A percentile compares a stretch with the other conserved stretches of the same genome.
phyloP scores from a whole-genome alignment of 768 basidiomycete species.

The Cantharellus anzutake region DNA sequence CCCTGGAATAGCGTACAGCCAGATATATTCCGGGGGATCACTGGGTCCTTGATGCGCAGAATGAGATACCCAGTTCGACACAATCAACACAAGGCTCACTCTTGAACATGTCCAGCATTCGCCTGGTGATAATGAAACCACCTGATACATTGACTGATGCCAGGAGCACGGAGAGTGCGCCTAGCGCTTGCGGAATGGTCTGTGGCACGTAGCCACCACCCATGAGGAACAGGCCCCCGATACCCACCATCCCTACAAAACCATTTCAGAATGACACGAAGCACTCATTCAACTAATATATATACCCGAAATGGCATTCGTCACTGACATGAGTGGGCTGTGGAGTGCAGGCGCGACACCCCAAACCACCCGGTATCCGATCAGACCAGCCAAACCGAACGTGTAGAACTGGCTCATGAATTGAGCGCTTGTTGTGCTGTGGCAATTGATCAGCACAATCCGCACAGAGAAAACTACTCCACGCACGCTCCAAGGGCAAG shows the following conservation, averaged over 20 bases:
- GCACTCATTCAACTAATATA: neutral
- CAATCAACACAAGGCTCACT: conserved; percentile 19
- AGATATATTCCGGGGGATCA: conserved; percentile 78
- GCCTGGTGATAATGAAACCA: conserved; percentile 76
- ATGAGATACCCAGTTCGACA: neutral
- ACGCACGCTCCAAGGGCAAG: conserved; percentile 28
- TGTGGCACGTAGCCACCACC: conserved; percentile 71
- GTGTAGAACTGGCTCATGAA: conserved; percentile 86
- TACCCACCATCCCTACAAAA: conserved; percentile 46
- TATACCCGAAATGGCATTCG: conserved; percentile 70
- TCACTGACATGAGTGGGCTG: conserved; percentile 81
- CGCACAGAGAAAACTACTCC: neutral
- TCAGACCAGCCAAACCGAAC: conserved; percentile 68
- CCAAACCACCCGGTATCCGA: conserved; percentile 83
- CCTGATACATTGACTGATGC: conserved; percentile 80
- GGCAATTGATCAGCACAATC: conserved; percentile 13
- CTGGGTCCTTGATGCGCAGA: conserved; percentile 21
- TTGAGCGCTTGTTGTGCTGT: conserved; percentile 57
- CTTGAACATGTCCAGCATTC: conserved; percentile 89
- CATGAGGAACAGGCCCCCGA: conserved; percentile 81
- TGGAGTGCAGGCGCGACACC: conserved; percentile 76
- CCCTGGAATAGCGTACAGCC: conserved; percentile 64
- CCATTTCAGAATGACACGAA: neutral
- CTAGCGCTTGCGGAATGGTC: conserved; percentile 61
- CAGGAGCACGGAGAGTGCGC: conserved; percentile 67